Conservation (phyloP, 2,329 filamentous ascomycete species). For the Amphichorda felina region DNA sequence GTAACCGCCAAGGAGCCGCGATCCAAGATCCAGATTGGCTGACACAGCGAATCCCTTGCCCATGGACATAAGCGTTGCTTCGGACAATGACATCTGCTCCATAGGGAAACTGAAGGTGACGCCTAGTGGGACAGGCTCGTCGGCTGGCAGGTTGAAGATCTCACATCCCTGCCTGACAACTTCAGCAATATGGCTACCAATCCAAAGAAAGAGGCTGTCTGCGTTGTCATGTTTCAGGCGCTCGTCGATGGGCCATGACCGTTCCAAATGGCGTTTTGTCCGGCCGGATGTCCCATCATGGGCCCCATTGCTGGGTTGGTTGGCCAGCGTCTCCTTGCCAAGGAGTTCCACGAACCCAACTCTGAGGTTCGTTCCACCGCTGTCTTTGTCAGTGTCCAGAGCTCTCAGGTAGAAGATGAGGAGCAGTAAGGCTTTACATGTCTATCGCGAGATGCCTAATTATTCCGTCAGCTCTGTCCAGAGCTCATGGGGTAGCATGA, state of each 20-base stretch:
- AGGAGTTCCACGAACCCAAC: constrained; percentile 55
- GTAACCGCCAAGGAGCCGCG: constrained; percentile 47
- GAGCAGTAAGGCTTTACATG: constrained; percentile 37
- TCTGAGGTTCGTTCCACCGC: constrained; percentile 57
- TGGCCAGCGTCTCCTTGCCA: constrained; percentile 16
- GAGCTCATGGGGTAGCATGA: too few species aligned
- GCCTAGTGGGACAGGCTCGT: constrained; percentile 45
- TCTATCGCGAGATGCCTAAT: constrained; percentile 51
- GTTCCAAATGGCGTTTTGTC: constrained; percentile 51
- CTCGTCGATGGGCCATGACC: constrained; percentile 62
- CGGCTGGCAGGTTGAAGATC: constrained; percentile 25
- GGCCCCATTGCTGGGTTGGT: constrained; percentile 6
- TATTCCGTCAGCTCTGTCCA: constrained; percentile 2
- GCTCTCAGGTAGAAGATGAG: not conserved
- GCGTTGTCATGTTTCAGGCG: constrained; percentile 64
- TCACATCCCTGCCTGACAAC: constrained; percentile 51
- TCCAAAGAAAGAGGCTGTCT: constrained; percentile 69
- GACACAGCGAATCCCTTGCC: constrained; percentile 58
- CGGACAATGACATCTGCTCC: constrained; percentile 48
- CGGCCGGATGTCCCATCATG: constrained; percentile 14
- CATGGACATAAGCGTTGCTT: constrained; percentile 56
- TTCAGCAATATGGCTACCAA: constrained; percentile 63
- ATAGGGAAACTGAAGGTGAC: constrained; percentile 64
- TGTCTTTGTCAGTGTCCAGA: constrained; percentile 18
- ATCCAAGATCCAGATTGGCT: constrained; percentile 46